Conservation (phyloP, 1,284 basidiomycete species). For the Entoloma clypeatum region DNA sequence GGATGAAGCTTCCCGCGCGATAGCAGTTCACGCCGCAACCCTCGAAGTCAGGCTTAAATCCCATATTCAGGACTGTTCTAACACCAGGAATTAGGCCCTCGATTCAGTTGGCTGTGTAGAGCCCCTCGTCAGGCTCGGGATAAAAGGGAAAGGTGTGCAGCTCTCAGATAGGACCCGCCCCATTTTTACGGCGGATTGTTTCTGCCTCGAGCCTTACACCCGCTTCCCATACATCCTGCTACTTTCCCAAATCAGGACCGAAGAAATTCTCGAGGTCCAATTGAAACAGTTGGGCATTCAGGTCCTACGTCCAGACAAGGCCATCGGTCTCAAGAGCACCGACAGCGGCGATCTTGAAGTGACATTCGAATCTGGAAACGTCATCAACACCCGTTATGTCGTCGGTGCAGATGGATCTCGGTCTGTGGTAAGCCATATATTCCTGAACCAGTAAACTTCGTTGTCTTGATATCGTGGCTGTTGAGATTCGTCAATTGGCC, state of each 20-base stretch:
- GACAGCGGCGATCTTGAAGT: conserved; percentile 35
- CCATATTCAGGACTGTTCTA: not conserved
- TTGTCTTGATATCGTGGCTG: conserved; percentile 1
- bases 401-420: conserved; percentile 57
- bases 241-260: conserved; percentile 47
- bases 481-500: conserved; percentile 30
- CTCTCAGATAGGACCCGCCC: conserved; percentile 30
- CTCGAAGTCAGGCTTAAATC: conserved; percentile 27
- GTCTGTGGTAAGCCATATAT: conserved; percentile 42
- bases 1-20: conserved; percentile 37
- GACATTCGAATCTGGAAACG: conserved; percentile 46
- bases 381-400: conserved; percentile 44
- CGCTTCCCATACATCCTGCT: conserved; percentile 42
- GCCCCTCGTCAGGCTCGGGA: conserved; percentile 37
- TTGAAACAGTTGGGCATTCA: conserved; percentile 31
- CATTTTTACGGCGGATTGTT: conserved; percentile 33
- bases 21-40: conserved; percentile 43
- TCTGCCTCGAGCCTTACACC: conserved; percentile 34
- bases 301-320: conserved; percentile 37
- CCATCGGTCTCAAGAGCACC: conserved; percentile 28
- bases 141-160: conserved; percentile 24
- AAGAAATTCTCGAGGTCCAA: conserved; percentile 37
- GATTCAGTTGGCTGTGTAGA: conserved; percentile 44
- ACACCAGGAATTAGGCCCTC: conserved; percentile 34
- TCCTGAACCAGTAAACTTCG: not conserved